These are phyloP conservation scores for Nothophaeocryptopus gaeumannii DNA, from an alignment of 2,329 filamentous ascomycete species.

Conservation along the genomic window DNA sequence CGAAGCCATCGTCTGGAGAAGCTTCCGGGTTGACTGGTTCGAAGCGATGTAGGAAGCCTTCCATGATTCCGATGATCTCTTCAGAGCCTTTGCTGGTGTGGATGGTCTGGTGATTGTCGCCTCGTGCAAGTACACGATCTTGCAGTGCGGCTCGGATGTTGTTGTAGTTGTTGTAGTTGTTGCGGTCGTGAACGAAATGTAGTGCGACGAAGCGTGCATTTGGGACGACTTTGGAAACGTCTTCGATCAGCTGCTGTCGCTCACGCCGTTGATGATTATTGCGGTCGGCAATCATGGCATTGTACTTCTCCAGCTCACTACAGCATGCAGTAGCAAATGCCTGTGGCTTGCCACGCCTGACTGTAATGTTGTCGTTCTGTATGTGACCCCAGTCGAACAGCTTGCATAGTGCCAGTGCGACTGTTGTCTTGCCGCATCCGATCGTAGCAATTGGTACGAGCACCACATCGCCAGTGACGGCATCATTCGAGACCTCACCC, in stretches of 20 bases:
- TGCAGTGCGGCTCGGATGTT: conserved; percentile 72
- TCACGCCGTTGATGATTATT: conserved; percentile 92
- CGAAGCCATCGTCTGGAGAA: conserved; percentile 77
- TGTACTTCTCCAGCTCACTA: conserved; percentile 60
- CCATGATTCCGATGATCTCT: conserved; percentile 89
- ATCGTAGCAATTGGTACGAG: conserved; percentile 91
- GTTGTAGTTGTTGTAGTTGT: conserved; percentile 62
- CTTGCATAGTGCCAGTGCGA: conserved; percentile 75
- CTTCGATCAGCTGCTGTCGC: conserved; percentile 79
- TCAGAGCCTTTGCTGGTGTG: conserved; percentile 70
- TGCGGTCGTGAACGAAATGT: conserved; percentile 75
- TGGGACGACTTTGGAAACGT: conserved; percentile 62
- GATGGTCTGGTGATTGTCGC: conserved; percentile 97
- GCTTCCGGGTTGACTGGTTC: conserved; percentile 67
- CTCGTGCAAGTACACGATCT: conserved; percentile 75
- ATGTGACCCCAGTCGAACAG: conserved; percentile 90
- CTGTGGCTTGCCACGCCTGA: conserved; percentile 68
- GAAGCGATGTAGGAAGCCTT: conserved; percentile 84
- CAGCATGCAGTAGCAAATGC: conserved; percentile 72
- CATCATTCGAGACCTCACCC: conserved; percentile 50
- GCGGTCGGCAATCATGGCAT: conserved; percentile 83
- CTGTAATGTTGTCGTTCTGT: conserved; percentile 94
- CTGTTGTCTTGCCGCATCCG: conserved; percentile 93
- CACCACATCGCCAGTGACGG: conserved; percentile 67
- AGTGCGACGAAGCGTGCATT: conserved; percentile 75